phyloP scores from a whole-genome alignment of 106 monocot species.

The Apostasia shenzhenica region DNA sequence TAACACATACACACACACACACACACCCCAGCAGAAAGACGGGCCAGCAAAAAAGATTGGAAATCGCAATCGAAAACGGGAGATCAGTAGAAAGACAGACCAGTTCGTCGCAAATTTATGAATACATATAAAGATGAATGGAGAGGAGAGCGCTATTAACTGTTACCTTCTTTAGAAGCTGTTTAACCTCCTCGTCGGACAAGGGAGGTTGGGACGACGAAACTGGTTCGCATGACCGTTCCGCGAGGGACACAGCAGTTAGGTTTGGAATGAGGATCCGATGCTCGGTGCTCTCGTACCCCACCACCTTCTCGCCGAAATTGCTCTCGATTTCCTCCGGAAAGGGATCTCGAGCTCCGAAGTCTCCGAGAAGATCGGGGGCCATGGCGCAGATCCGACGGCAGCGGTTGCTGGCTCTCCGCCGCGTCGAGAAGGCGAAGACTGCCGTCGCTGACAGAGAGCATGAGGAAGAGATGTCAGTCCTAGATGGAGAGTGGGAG shows the following conservation, averaged over 20 bases:
- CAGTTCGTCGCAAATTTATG: too few relatives aligned
- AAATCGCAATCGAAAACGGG: too few relatives aligned
- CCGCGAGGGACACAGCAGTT: conserved; percentile 61
- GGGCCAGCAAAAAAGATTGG: too few relatives aligned
- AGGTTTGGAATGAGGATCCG: conserved; percentile 72
- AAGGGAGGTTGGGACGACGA: conserved; percentile 29
- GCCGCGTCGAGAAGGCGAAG: not conserved
- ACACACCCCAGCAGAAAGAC: too few relatives aligned
- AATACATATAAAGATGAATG: too few relatives aligned
- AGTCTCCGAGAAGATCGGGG: conserved; percentile 62
- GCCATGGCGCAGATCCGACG: conserved; percentile 7
- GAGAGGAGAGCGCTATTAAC: too few relatives aligned
- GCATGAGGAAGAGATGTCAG: not conserved
- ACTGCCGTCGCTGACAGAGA: not conserved
- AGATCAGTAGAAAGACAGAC: too few relatives aligned
- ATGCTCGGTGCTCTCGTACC: conserved; percentile 55
- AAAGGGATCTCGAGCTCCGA: conserved; percentile 85
- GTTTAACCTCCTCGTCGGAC: conserved; percentile 32
- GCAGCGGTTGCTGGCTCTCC: not conserved
- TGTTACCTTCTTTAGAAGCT: conserved; percentile 62
- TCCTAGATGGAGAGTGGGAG: not conserved
- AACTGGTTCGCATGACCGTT: conserved; percentile 36
- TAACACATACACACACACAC: too few relatives aligned
- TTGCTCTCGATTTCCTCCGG: conserved; percentile 76
- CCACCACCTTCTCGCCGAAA: conserved; percentile 70